Evolutionary conservation across 352 stramenopile species (phyloP), one percentile per base, ranked within the genome.

Genomic region (Aphanomyces invadans): DNA sequence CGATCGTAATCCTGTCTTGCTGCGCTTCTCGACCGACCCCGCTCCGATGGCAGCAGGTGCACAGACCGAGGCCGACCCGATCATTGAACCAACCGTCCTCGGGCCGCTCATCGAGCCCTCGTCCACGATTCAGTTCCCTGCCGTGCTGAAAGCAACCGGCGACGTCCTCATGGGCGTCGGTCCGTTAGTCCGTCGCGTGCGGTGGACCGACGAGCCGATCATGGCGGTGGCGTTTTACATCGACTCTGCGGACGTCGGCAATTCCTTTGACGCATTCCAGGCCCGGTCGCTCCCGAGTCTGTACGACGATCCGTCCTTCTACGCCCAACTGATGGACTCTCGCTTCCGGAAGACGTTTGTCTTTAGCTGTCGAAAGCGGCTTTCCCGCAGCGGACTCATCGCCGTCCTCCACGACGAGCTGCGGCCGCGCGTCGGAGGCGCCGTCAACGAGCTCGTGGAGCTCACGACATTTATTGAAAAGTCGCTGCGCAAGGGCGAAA

Each of bases 191-290:
- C 80, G 84, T 0, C 81, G 84, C 26, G 83, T 92, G 74, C 81
- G 81, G 17, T 92, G 84, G 84, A 90, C 80, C 3, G 81, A 92
- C 56, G 84, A 92, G 66, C 81, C 81, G 4, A 92, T 92, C 55
- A 64, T 92, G 17, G 80, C 84, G 1, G 80, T 92, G 0, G 84
- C 80, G 0, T 71, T 92, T 51, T 92, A 92, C 64, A 86, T 92
- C 19, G 82, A 92, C 36, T 77, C 79, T 0, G 78, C 88, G 38
- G 76, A 70, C 4, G 84, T 82, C 0, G 71, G 69, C 3, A 76
- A 76, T 29, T 72, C 89, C 65, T 73, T 90, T 4, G 71, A 78
- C 7, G 76, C 74, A 19, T 88, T 92, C 56, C 54, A 86, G 29
- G 79, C 76, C 0, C 76, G 73, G 11, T 75, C 71, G 0, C 74